Conservation (phyloP, 1,284 basidiomycete genomes). For the Pholiota adiposa region DNA sequence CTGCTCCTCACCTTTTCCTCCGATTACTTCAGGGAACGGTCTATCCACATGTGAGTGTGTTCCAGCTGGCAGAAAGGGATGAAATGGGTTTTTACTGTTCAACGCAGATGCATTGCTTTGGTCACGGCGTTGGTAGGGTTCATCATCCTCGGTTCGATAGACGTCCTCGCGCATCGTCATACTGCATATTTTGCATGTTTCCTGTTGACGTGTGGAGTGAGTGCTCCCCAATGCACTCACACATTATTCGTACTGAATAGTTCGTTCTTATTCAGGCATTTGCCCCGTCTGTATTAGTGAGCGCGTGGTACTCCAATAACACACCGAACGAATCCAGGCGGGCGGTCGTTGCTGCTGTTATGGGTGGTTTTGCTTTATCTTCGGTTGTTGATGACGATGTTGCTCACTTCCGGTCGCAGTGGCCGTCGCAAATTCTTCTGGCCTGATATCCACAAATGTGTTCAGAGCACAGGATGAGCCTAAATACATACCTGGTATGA, state of each 20-base stretch:
- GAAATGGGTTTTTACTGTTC: not conserved
- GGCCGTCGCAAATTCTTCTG: constrained; percentile 53
- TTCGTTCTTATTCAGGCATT: constrained; percentile 38
- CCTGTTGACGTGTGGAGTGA: constrained; percentile 48
- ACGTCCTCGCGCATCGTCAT: constrained; percentile 39
- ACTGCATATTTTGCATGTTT: constrained; percentile 57
- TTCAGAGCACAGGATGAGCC: constrained; percentile 54
- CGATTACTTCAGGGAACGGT: constrained; percentile 53
- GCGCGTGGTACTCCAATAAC: constrained; percentile 57
- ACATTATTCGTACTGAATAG: not conserved
- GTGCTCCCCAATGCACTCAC: constrained; percentile 12
- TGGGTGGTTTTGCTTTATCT: constrained; percentile 36
- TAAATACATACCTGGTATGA: constrained; percentile 40
- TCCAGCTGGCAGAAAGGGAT: not conserved
- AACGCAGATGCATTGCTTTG: constrained; percentile 42
- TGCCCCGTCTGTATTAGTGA: constrained; percentile 51
- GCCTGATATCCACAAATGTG: constrained; percentile 55
- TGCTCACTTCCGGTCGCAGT: constrained; percentile 35
- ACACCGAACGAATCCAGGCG: constrained; percentile 51
- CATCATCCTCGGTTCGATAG: constrained; percentile 52
- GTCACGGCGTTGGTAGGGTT: constrained; percentile 51
- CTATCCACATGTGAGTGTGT: constrained; percentile 43
- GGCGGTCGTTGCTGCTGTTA: constrained; percentile 53
- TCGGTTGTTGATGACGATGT: not conserved
- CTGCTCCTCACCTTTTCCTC: constrained; percentile 55